These are phyloP conservation scores for Hypocrella siamensis DNA, from an alignment of 2,329 filamentous ascomycete genomes.

Conservation along the genomic window DNA sequence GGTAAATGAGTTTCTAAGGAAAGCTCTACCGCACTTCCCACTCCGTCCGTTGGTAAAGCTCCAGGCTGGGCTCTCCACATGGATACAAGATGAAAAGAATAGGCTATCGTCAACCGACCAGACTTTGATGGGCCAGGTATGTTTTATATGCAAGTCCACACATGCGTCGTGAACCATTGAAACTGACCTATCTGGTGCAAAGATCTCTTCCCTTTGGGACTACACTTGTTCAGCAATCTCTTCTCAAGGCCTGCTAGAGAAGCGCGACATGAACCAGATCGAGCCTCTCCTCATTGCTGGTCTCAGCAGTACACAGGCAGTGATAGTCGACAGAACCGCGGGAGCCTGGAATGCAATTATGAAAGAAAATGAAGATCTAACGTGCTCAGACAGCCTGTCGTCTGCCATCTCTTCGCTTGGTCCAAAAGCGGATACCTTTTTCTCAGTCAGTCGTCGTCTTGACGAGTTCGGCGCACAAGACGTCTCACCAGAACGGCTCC, in stretches of 20 bases:
- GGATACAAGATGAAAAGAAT: slow-evolving; percentile 43
- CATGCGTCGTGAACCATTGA: not conserved
- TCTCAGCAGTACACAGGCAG: slow-evolving; percentile 40
- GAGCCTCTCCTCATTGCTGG: slow-evolving; percentile 38
- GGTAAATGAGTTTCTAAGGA: slow-evolving; percentile 22
- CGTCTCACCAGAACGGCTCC: slow-evolving; percentile 31
- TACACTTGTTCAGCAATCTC: slow-evolving; percentile 25
- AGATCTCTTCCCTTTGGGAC: slow-evolving; percentile 26
- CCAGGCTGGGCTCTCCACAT: slow-evolving; percentile 44
- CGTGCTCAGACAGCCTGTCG: slow-evolving; percentile 51
- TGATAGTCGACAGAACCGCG: slow-evolving; percentile 33
- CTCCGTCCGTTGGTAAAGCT: slow-evolving; percentile 17
- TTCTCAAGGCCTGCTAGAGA: slow-evolving; percentile 18
- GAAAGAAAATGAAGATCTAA: slow-evolving; percentile 38
- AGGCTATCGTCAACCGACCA: slow-evolving; percentile 25
- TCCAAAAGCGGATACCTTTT: slow-evolving; percentile 30
- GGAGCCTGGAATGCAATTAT: slow-evolving; percentile 57
- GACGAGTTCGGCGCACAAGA: slow-evolving; percentile 20
- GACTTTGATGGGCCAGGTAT: too few species aligned
- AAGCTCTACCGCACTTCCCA: not conserved
- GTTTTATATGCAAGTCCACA: slow-evolving; percentile 27
- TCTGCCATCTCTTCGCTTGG: slow-evolving; percentile 44
- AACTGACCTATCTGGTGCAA: too few species aligned
- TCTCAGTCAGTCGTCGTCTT: slow-evolving; percentile 30
- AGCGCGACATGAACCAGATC: slow-evolving; percentile 33